A percentile compares a stretch with the other conserved stretches of the same genome.
Evolutionary conservation across 2,329 filamentous ascomycete genomes (phyloP).

Genomic region (Botrytis tulipae): DNA sequence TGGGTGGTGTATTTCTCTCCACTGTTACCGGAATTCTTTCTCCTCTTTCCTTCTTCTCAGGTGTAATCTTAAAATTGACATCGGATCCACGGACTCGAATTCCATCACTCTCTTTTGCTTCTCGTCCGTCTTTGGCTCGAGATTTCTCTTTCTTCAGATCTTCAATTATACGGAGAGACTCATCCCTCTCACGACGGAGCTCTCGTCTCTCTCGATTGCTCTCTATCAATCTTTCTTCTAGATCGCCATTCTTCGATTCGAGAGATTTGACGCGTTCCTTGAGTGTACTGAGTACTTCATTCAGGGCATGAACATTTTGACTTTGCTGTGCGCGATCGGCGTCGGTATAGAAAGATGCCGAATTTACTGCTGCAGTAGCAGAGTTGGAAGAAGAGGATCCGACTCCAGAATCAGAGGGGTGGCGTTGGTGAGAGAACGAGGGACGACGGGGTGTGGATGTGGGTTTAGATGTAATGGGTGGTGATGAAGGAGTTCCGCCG

Average conservation of each 20-base stretch:
- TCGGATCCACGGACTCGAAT: slow-evolving; percentile 8
- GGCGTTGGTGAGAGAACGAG: slow-evolving; percentile 4
- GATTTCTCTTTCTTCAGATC: slow-evolving; percentile 6
- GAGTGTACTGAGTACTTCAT: slow-evolving; percentile 7
- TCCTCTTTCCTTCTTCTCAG: slow-evolving; percentile 4
- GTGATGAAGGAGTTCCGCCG: not conserved
- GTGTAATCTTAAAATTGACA: not conserved
- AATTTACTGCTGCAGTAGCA: not conserved
- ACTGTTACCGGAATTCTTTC: not conserved
- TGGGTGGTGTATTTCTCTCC: slow-evolving; percentile 11
- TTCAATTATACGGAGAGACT: not conserved
- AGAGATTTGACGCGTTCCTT: slow-evolving; percentile 15
- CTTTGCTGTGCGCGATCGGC: not conserved
- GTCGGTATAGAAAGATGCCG: not conserved
- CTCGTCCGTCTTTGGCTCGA: not conserved
- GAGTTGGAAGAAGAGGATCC: slow-evolving; percentile 17
- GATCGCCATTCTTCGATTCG: slow-evolving; percentile 8
- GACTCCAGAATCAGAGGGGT: slow-evolving; percentile 7
- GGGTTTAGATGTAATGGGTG: not conserved
- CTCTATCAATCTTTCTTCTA: slow-evolving; percentile 18
- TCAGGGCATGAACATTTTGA: not conserved
- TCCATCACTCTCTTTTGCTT: not conserved
- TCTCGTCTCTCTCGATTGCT: slow-evolving; percentile 13
- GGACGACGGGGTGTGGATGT: not conserved
- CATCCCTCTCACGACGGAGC: slow-evolving; percentile 17